Conservation (phyloP, 345 rosid species). For the Citrus glauca region DNA sequence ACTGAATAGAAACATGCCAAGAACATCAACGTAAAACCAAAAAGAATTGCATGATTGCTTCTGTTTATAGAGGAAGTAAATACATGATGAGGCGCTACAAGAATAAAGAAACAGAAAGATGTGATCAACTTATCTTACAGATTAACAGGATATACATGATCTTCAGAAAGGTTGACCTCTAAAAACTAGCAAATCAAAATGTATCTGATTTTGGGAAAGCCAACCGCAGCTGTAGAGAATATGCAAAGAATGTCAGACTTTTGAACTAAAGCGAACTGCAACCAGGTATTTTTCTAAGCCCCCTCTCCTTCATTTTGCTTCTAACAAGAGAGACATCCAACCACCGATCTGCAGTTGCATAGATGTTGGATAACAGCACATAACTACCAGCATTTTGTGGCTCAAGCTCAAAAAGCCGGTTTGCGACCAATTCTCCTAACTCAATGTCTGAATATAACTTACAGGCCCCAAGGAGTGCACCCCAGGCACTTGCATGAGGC, state of each 20-base stretch:
- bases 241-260: not conserved
- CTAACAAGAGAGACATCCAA: slow-evolving; percentile 50
- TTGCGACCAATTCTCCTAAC: slow-evolving; percentile 53
- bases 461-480: slow-evolving; percentile 68
- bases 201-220: not conserved
- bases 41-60: not conserved
- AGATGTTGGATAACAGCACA: slow-evolving; percentile 67
- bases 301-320: slow-evolving; percentile 58
- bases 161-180: not conserved
- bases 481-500: slow-evolving; percentile 63
- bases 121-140: not conserved
- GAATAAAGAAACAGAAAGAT: not conserved
- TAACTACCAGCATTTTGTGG: slow-evolving; percentile 57
- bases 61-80: not conserved
- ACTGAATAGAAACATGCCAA: not conserved
- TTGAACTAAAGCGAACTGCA: slow-evolving; percentile 36
- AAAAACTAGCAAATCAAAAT: not conserved
- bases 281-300: slow-evolving; percentile 55
- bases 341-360: slow-evolving; percentile 68
- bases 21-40: not conserved
- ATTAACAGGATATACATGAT: not conserved
- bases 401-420: slow-evolving; percentile 50
- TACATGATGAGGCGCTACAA: not conserved
- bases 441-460: slow-evolving; percentile 44
- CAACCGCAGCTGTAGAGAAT: not conserved